Conservation (phyloP, 2,329 filamentous ascomycete species). For the Cercospora brassicicola region DNA sequence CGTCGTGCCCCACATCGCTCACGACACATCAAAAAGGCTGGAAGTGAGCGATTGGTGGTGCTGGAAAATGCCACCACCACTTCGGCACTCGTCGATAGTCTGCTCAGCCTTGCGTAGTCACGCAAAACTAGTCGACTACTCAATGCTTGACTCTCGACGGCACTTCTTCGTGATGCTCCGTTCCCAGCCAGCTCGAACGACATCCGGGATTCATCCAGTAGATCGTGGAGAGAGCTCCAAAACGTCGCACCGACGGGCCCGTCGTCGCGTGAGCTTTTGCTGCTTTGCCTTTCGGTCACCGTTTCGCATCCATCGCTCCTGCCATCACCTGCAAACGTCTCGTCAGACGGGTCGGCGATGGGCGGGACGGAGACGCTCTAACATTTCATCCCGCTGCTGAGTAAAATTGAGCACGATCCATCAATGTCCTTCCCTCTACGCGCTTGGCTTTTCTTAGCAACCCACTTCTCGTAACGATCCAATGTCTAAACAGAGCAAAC, state of each 20-base stretch:
- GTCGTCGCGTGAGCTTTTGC: neutral
- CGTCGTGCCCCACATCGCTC: neutral
- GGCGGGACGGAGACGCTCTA: neutral
- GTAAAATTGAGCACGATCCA: conserved; percentile 7
- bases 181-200: neutral
- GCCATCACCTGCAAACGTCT: neutral
- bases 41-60: neutral
- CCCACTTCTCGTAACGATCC: neutral
- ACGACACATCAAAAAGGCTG: neutral
- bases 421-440: neutral
- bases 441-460: conserved; percentile 10
- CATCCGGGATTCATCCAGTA: neutral
- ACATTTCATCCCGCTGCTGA: neutral
- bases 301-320: neutral
- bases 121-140: neutral
- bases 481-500: neutral
- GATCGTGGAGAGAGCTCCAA: conserved; percentile 5
- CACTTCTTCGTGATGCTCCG: neutral
- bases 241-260: neutral
- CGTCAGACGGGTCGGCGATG: neutral
- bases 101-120: neutral
- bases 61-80: neutral
- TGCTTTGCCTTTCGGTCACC: neutral
- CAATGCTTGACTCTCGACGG: neutral
- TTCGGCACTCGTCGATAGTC: neutral